Conservation (phyloP, 2,329 filamentous ascomycete species). For the Penicillium sp. region DNA sequence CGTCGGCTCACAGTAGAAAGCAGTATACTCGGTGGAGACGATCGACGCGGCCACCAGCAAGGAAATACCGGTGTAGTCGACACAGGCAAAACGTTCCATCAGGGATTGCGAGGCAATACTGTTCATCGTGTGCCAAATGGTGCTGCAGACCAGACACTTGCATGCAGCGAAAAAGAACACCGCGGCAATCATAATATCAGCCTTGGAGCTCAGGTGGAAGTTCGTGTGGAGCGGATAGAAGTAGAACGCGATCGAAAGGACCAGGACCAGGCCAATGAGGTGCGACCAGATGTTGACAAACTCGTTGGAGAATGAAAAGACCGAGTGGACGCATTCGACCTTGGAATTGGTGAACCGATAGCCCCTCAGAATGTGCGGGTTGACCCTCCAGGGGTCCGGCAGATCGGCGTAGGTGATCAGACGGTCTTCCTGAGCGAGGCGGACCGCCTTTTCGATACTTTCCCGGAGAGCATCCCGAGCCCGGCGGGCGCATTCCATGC, state of each 20-base stretch:
- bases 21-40: conserved; percentile 96
- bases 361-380: conserved; percentile 83
- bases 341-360: conserved; percentile 94
- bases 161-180: conserved; percentile 94
- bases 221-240: conserved; percentile 87
- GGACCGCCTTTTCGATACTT: conserved; percentile 72
- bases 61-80: conserved; percentile 97
- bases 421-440: conserved; percentile 68
- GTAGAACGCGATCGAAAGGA: conserved; percentile 86
- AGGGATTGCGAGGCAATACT: conserved; percentile 83
- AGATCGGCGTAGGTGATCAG: conserved; percentile 85
- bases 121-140: conserved; percentile 98
- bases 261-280: conserved; percentile 77
- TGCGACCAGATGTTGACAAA: conserved; percentile 98
- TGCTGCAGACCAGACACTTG: conserved; percentile 91
- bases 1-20: conserved; percentile 92
- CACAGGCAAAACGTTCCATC: conserved; percentile 92
- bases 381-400: conserved; percentile 86
- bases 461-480: conserved; percentile 78
- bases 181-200: conserved; percentile 83
- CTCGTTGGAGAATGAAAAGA: conserved; percentile 84
- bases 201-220: conserved; percentile 78
- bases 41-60: conserved; percentile 88
- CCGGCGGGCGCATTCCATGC: conserved; percentile 72
- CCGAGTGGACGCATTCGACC: conserved; percentile 76